Conservation (phyloP, 192 early-diverging fungal species). For the Coemansia sp. region DNA sequence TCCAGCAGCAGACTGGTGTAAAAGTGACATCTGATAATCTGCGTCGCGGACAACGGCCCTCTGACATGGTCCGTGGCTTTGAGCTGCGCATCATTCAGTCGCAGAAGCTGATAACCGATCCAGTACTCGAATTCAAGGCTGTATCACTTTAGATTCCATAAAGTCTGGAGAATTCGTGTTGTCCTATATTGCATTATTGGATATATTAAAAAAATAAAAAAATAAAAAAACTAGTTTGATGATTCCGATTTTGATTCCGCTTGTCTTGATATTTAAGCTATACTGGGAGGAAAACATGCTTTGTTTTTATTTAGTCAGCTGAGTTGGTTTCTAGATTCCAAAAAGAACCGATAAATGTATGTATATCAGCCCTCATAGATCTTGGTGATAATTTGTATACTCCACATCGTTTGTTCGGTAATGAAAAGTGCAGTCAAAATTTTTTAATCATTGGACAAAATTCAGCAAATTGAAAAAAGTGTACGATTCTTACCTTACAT, state of each 20-base stretch:
- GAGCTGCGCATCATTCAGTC: slow-evolving; percentile 76
- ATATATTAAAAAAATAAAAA: too few species aligned
- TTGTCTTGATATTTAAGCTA: too few species aligned
- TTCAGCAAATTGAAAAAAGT: neutral
- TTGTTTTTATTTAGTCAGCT: too few species aligned
- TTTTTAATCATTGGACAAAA: slow-evolving; percentile 31
- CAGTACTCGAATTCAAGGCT: slow-evolving; percentile 2
- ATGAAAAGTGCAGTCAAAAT: slow-evolving; percentile 11
- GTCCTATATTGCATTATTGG: too few species aligned
- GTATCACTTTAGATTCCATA: neutral
- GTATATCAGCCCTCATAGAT: slow-evolving; percentile 47
- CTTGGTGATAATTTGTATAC: slow-evolving; percentile 26
- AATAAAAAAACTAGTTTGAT: too few species aligned
- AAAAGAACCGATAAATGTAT: too few species aligned
- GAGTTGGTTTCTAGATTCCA: too few species aligned
- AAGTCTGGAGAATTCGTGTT: too few species aligned
- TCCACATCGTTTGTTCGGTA: slow-evolving; percentile 18
- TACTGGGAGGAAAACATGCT: too few species aligned
- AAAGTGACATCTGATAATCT: slow-evolving; percentile 16
- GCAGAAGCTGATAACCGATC: slow-evolving; percentile 35
- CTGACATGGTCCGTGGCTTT: slow-evolving; percentile 56
- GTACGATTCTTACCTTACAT: neutral
- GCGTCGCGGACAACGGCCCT: slow-evolving; percentile 25
- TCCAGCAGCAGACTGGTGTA: slow-evolving; percentile 33
- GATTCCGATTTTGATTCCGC: too few species aligned